Conservation (phyloP, 2,329 filamentous ascomycete species). For the Talaromyces verruculosus region DNA sequence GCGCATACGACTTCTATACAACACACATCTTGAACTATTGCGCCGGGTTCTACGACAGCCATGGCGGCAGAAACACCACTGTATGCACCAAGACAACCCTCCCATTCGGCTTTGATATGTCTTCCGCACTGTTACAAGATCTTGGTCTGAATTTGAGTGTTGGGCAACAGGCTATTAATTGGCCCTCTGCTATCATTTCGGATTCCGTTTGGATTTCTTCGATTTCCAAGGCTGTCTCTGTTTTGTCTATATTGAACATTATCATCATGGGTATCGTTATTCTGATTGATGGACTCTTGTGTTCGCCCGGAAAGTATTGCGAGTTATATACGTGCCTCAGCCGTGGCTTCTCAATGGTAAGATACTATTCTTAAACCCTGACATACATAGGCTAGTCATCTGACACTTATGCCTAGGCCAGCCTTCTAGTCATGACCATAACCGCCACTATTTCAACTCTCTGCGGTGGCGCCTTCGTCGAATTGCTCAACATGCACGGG, state of each 20-base stretch:
- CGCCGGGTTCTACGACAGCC: conserved; percentile 3
- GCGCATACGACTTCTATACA: conserved; percentile 16
- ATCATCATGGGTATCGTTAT: conserved; percentile 3
- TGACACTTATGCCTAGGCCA: not conserved
- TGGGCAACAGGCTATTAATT: conserved; percentile 3
- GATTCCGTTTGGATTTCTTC: conserved; percentile 13
- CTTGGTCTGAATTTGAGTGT: not conserved
- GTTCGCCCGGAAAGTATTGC: not conserved
- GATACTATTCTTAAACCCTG: not conserved
- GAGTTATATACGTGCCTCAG: not conserved
- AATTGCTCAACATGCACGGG: conserved; percentile 5
- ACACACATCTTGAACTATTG: conserved; percentile 12
- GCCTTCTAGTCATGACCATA: conserved; percentile 10
- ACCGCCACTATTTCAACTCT: not conserved
- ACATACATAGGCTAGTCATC: not conserved
- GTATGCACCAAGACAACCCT: conserved; percentile 7
- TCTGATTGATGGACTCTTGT: conserved; percentile 3
- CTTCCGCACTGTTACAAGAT: not conserved
- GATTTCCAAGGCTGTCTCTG: conserved; percentile 5
- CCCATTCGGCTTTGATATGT: conserved; percentile 11
- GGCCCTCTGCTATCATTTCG: not conserved
- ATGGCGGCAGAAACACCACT: conserved; percentile 4
- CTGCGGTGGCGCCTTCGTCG: not conserved
- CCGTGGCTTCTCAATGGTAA: conserved; percentile 4
- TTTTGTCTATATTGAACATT: conserved; percentile 2